Base-by-base conservation (phyloP, 108 stramenopile genomes). In the Cylindrotheca closterium region DNA sequence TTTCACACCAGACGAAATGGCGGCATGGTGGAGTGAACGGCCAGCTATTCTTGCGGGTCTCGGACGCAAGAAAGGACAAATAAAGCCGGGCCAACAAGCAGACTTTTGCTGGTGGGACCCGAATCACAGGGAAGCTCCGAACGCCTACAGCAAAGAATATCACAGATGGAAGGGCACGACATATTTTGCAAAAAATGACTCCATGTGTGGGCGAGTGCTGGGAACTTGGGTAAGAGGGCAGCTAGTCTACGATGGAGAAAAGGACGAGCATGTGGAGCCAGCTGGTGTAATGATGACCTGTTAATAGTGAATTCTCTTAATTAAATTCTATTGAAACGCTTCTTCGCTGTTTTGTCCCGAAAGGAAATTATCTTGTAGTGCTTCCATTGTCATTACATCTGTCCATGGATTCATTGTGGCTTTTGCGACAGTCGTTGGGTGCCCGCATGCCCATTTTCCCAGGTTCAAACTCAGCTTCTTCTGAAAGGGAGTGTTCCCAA, bases 21-120 rank as follows among this genome's bases (percentile, higher is more conserved):
- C 77, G 0, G 37, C 58, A 45, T 78, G 77, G 71, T 78, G 77
- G 77, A 71, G 70, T 48, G 47, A 48, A 21, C 34, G 51, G 34
- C 77, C 77, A 24, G 55, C 71, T 4, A 60, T 52, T 32, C 52
- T 78, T 22, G 60, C 71, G 50, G 67, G 71, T 22, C 33, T 78
- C 1, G 4, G n/a, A 27, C 1, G 12, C 2, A 22, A 59, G 26
- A 62, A 66, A 21, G 73, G 73, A 46, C 21, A 23, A 23, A 68
- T 74, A 24, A 46, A 66, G 10, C 49, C 47, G 8, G 73, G 73
- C 23, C 47, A 61, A 17, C 58, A 55, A 48, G 73, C 73, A 29
- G 73, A 74, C 50, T 63, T 74, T 22, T 65, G 58, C 42, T 55
- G 50, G 46, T 74, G 73, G 73, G 60, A 68, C 32, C 24, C 60